phyloP scores from a whole-genome alignment of 177 flowering plant species.

The Vitis hybrid region DNA sequence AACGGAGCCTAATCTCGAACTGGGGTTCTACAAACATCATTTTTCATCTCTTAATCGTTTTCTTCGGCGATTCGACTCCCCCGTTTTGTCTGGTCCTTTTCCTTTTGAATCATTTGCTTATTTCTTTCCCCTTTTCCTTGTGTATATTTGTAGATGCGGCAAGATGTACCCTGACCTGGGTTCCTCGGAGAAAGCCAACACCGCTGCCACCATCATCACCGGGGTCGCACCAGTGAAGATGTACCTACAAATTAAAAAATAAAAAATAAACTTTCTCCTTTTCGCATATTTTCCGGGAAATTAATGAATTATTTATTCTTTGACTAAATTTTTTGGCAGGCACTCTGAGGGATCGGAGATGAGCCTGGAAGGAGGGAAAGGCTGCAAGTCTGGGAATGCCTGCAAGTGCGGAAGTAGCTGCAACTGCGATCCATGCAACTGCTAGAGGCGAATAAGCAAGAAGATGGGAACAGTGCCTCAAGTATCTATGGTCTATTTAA shows the following conservation, averaged over 20 bases:
- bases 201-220: conserved; percentile 26
- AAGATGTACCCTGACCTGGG: conserved; percentile 24
- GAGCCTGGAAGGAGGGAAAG: conserved; percentile 23
- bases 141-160: conserved; percentile 20
- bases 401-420: conserved; percentile 49
- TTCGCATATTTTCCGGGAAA: too few relatives aligned
- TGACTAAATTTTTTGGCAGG: conserved; percentile 1
- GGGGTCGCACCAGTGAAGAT: conserved; percentile 35
- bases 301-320: not conserved
- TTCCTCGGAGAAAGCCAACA: conserved; percentile 5
- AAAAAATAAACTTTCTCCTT: too few relatives aligned
- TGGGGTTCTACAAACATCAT: too few relatives aligned
- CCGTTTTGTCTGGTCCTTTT: too few relatives aligned
- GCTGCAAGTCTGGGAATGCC: conserved; percentile 4
- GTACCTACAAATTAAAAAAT: conserved; percentile 7
- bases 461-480: too few relatives aligned
- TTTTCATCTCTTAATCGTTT: too few relatives aligned
- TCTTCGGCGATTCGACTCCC: too few relatives aligned
- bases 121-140: not conserved
- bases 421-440: conserved; percentile 40
- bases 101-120: too few relatives aligned
- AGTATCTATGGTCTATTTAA: too few relatives aligned
- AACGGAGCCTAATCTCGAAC: too few relatives aligned
- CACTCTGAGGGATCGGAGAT: conserved; percentile 14
- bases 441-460: conserved; percentile 11